These are phyloP conservation scores for Pseudozyma flocculosa DNA, from an alignment of 1,284 basidiomycete species.

Conservation along the genomic window DNA sequence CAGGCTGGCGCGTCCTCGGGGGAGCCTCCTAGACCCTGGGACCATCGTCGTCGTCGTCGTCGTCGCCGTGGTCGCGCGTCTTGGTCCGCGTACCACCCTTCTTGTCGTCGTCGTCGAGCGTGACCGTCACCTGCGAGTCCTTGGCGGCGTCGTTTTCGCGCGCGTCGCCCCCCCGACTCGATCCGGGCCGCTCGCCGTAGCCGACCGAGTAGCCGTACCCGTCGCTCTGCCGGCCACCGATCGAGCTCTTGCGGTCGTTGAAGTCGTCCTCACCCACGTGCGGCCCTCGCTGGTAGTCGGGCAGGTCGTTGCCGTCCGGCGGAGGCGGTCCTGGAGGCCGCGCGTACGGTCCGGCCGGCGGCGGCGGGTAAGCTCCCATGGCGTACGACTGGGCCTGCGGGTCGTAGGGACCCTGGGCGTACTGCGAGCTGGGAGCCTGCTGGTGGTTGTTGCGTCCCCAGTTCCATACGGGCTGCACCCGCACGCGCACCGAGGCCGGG, in stretches of 20 bases:
- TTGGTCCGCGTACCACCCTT: slow-evolving; percentile 2
- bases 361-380: slow-evolving; percentile 12
- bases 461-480: slow-evolving; percentile 19
- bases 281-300: slow-evolving; percentile 24
- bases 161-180: slow-evolving; percentile 16
- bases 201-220: not conserved
- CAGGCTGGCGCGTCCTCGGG: no score
- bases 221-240: slow-evolving; percentile 3
- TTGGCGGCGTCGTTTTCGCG: slow-evolving; percentile 27
- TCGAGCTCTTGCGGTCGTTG: slow-evolving; percentile 31
- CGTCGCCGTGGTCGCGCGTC: slow-evolving; percentile 6
- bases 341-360: slow-evolving; percentile 18
- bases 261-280: slow-evolving; percentile 17
- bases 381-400: slow-evolving; percentile 26
- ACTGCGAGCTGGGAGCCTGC: slow-evolving; percentile 27
- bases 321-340: slow-evolving; percentile 22
- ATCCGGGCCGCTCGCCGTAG: slow-evolving; percentile 12
- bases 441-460: slow-evolving; percentile 11
- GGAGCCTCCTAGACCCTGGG: no score
- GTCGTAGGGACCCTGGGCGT: slow-evolving; percentile 23
- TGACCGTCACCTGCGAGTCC: slow-evolving; percentile 26
- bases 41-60: slow-evolving; percentile 24
- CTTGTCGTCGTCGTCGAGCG: slow-evolving; percentile 11
- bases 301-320: slow-evolving; percentile 13
- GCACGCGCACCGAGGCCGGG: slow-evolving; percentile 28